phyloP scores from a whole-genome alignment of 441 rosid genomes.

The Adansonia grandidieri region DNA sequence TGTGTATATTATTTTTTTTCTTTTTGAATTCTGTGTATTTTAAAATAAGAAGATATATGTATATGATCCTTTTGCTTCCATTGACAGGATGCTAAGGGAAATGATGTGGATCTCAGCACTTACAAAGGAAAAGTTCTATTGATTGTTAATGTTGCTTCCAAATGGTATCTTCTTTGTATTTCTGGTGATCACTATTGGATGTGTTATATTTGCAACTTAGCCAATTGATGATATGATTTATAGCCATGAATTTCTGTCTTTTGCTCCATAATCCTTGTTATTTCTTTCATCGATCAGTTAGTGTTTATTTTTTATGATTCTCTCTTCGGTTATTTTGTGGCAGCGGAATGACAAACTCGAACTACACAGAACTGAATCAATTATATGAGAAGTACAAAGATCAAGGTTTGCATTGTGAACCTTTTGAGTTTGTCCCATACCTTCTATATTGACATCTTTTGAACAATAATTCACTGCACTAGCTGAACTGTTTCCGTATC shows the following conservation, averaged over 20 bases:
- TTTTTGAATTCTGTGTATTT: background rate
- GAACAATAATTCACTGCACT: background rate
- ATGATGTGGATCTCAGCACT: slow-evolving; percentile 55
- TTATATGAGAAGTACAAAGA: slow-evolving; percentile 72
- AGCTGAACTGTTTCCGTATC: background rate
- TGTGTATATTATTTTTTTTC: background rate
- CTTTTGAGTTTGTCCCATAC: background rate
- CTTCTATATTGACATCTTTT: background rate
- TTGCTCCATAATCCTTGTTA: background rate
- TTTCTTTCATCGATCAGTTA: background rate
- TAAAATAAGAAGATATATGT: background rate
- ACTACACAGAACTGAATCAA: slow-evolving; percentile 75
- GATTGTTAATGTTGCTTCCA: slow-evolving; percentile 89
- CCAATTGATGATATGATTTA: background rate
- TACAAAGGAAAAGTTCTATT: slow-evolving; percentile 78
- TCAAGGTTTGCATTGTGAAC: slow-evolving; percentile 53
- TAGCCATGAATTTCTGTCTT: background rate
- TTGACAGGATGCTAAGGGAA: slow-evolving; percentile 70
- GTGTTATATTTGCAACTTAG: slow-evolving; percentile 18
- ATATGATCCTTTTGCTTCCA: slow-evolving; percentile 15
- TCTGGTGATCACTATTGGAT: slow-evolving; percentile 4
- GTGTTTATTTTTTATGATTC: slow-evolving; percentile 8
- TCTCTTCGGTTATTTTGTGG: slow-evolving; percentile 26
- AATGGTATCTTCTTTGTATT: slow-evolving; percentile 49
- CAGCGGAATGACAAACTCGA: slow-evolving; percentile 92